phyloP scores from a whole-genome alignment of 73 alveolate species.

The Paramecium caudatum region DNA sequence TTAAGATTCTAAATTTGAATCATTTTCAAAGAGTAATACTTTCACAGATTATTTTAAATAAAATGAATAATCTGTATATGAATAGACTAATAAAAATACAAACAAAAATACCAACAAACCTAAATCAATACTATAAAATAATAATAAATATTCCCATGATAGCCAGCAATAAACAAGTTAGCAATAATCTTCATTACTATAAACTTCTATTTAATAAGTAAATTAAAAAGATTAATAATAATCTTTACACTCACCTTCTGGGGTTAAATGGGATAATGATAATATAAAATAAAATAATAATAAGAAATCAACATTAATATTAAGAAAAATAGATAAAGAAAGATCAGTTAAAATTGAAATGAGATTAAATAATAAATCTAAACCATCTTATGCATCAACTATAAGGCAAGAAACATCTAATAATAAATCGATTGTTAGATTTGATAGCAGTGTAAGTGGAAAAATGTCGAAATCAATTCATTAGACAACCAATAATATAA shows the following conservation, averaged over 20 bases:
- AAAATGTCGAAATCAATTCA: background rate
- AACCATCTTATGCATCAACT: slow-evolving; percentile 38
- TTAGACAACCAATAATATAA: background rate
- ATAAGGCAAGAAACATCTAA: slow-evolving; percentile 16
- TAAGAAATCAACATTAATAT: background rate
- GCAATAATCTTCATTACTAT: background rate
- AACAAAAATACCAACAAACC: slow-evolving; percentile 21
- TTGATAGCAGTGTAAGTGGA: slow-evolving; percentile 13
- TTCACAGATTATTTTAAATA: slow-evolving; percentile 35
- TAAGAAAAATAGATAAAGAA: slow-evolving; percentile 2
- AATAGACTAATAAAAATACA: background rate
- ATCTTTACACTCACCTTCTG: slow-evolving; percentile 6
- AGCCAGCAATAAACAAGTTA: background rate
- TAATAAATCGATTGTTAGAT: background rate
- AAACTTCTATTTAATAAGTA: slow-evolving; percentile 24
- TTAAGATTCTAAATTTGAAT: slow-evolving; percentile 24
- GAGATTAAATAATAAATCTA: slow-evolving; percentile 27
- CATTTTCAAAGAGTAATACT: slow-evolving; percentile 30
- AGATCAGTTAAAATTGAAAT: slow-evolving; percentile 28
- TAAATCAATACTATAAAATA: background rate
- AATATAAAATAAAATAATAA: slow-evolving; percentile 1
- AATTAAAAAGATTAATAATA: no score
- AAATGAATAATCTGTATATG: background rate
- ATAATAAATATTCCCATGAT: background rate
- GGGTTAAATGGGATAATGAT: slow-evolving; percentile 31